Evolutionary conservation across 1,284 basidiomycete species (phyloP).

Genomic region (Rhodotorula sp.): DNA sequence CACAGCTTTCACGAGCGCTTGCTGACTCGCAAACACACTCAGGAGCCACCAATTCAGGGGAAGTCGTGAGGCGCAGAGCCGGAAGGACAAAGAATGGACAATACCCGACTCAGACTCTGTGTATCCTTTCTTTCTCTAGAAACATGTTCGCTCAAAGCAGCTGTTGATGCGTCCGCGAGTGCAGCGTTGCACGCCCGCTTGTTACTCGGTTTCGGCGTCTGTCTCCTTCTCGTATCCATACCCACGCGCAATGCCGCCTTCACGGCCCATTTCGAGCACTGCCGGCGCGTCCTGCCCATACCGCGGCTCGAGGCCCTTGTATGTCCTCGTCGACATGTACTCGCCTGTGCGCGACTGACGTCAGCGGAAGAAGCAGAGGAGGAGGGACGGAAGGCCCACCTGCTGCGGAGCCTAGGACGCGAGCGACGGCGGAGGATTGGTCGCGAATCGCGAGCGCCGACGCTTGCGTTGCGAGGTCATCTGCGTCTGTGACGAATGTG

Average conservation of each 20-base stretch:
- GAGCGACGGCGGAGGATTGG: slow-evolving; percentile 33
- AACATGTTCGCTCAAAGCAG: no score
- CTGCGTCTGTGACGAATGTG: slow-evolving; percentile 20
- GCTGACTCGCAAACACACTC: no score
- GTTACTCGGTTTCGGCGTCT: neutral
- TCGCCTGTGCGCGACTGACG: slow-evolving; percentile 21
- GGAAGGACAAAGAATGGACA: no score
- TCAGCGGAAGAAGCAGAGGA: neutral
- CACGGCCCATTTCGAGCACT: slow-evolving; percentile 65
- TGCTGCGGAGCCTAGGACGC: slow-evolving; percentile 47
- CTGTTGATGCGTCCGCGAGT: neutral
- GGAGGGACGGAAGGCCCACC: slow-evolving; percentile 20
- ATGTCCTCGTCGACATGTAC: slow-evolving; percentile 60
- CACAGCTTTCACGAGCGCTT: no score
- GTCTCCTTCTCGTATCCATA: slow-evolving; percentile 57
- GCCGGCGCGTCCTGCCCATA: slow-evolving; percentile 77
- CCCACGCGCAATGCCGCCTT: slow-evolving; percentile 82
- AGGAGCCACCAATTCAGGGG: no score
- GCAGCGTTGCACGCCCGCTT: neutral
- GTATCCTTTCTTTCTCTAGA: no score
- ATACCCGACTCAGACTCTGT: no score
- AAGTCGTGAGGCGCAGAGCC: no score
- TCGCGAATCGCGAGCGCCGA: slow-evolving; percentile 36
- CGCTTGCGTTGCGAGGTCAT: slow-evolving; percentile 31
- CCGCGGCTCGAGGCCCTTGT: slow-evolving; percentile 77